Base-by-base conservation (phyloP, 2,329 filamentous ascomycete species). In the Apiospora sp. region DNA sequence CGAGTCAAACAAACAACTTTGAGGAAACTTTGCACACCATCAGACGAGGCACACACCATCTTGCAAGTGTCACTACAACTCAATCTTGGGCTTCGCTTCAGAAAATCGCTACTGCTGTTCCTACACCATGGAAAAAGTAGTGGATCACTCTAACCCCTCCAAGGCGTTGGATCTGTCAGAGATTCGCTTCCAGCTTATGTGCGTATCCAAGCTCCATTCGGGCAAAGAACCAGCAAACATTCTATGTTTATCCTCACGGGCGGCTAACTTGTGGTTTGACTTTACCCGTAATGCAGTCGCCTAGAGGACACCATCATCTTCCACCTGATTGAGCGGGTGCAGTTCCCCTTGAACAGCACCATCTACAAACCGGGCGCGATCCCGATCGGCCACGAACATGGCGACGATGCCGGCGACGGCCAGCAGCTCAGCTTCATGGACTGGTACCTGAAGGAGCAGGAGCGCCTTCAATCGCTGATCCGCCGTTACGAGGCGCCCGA, bases 251-350 rank as follows among this genome's bases (percentile, higher is more conserved):
- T 41, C 6, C 8, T 48, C 27, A 16, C 46, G 22, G 12, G 24
- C 7, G 2, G 14, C 69, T 43, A 64, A 49, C 54, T 41, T 7
- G 37, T 41, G 37, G 19, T 34, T 34, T 43, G 5, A 5, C 16
- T 24, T 24, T 13, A 4, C 24, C n/a, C 16, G 27, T 49, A 6
- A 64, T 68, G 69, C 79, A 99, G 96, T 80, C 96, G 96, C 27
- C 89, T 98, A 24, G 96, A 99, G 86, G 96, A 99, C 81, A 98
- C 96, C 74, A 98, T 99, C 80, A 97, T 94, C 76, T 98, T 97
- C 84, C 93, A 98, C 84, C 88, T 99, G 51, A 98, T 98, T 80
- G 96, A 99, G 85, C 92, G 96, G 54, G 96, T 96, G n/a, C 96
- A 99, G 83, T 99, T 98, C 83, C 94, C 96, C 4, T 89, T 97